Base-by-base conservation (phyloP, 1,284 basidiomycete species). In the Pascua guehoae region DNA sequence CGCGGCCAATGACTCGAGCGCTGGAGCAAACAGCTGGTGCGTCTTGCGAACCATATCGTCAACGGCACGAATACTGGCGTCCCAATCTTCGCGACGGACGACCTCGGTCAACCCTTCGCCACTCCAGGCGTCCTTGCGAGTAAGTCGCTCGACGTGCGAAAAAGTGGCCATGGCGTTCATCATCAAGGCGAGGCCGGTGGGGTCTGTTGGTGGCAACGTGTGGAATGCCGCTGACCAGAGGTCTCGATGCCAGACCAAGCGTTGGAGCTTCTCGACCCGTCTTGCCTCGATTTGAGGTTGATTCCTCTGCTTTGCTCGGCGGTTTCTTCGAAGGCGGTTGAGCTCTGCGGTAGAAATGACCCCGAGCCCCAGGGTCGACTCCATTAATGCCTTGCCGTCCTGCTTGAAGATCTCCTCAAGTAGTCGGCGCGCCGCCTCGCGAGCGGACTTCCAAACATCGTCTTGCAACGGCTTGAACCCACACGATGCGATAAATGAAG, bases 191-290 rank as follows among this genome's bases (percentile, higher is more conserved):
- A 87, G 78, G 0, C 82, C 86, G 17, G 83, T 79, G 5, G 77
- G 70, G 66, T 91, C 88, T 39, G 76, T 79, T 12, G 82, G 80
- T 44, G 82, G 80, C 4, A 91, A 69, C 5, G 78, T 78, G 11
- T 82, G 79, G 68, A 88, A 91, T 2, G 84, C 77, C 60, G 81
- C 82, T 48, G 76, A 78, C 91, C 91, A 95, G 36, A 89, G 73
- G 47, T 82, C 82, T 42, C 81, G 80, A 41, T 82, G 82, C 43
- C 73, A 82, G 75, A 41, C 54, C 17, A 72, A 65, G 4, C 57
- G 56, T 8, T 68, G 69, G 0, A 76, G 64, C 5, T 56, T 51
- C 5, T 66, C 57, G 12, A 69, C 62, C 11, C 54, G 54, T 12
- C 65, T 54, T 1, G 67, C 57, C 37, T 63, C 52, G 0, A 12